Percentiles rank a stretch among this genome's conserved stretches.
Conservation (phyloP, 2,329 filamentous ascomycete genomes). For the Colletotrichum coccodes region DNA sequence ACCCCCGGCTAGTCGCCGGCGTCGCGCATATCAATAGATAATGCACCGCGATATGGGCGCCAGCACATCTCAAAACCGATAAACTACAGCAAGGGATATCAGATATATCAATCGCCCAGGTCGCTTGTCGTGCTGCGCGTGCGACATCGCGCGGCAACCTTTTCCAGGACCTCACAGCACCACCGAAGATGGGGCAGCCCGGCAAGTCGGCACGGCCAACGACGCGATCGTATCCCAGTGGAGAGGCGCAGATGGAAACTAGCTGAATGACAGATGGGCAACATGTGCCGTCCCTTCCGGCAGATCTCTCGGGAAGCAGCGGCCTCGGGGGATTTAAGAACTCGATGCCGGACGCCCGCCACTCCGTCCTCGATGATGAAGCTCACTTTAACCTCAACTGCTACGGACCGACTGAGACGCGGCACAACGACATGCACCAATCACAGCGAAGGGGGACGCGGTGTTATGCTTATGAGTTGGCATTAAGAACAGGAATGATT, state of each 20-base stretch:
- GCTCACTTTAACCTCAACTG: too few species aligned
- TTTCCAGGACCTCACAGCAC: neutral
- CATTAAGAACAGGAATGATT: neutral
- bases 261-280: neutral
- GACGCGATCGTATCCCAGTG: neutral
- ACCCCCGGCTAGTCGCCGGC: conserved; percentile 16
- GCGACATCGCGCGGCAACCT: neutral
- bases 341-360: neutral
- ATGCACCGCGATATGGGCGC: conserved; percentile 25
- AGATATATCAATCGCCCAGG: neutral
- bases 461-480: neutral
- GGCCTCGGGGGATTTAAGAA: neutral
- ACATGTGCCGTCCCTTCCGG: conserved; percentile 15
- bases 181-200: neutral
- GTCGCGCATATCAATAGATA: conserved; percentile 31
- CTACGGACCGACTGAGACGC: neutral
- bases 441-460: neutral
- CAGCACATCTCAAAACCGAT: neutral
- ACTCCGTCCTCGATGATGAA: neutral
- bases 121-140: neutral
- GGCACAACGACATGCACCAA: neutral
- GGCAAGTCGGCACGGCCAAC: conserved; percentile 23
- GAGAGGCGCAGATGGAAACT: neutral
- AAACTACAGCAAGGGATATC: neutral
- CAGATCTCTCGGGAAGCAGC: neutral